Conservation (phyloP, 805 yeast species). For the Barnettozyma populi region DNA sequence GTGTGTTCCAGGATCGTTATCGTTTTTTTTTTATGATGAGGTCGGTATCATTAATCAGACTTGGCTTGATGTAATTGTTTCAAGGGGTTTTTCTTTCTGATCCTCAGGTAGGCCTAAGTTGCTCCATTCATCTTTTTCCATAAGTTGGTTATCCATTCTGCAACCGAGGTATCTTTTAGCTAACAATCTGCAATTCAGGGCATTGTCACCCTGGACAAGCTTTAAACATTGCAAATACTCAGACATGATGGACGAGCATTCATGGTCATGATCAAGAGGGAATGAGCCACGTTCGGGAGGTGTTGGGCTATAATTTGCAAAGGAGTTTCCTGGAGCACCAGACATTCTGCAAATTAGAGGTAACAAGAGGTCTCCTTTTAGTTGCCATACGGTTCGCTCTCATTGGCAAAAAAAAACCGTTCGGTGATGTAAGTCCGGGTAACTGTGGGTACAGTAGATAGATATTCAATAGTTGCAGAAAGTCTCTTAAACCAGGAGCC, state of each 20-base stretch:
- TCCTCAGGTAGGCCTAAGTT: conserved; percentile 59
- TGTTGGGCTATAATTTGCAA: conserved; percentile 60
- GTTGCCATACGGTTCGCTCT: too few relatives aligned
- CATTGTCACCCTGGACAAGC: conserved; percentile 72
- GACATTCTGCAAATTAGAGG: conserved; percentile 4
- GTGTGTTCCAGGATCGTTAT: neutral
- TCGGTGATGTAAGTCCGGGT: too few relatives aligned
- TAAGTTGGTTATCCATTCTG: conserved; percentile 75
- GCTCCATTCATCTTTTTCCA: conserved; percentile 55
- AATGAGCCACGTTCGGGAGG: conserved; percentile 97
- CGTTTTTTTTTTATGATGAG: neutral
- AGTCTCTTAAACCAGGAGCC: too few relatives aligned
- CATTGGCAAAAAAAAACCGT: too few relatives aligned
- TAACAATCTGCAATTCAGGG: conserved; percentile 81
- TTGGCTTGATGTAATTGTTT: neutral
- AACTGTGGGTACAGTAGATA: too few relatives aligned
- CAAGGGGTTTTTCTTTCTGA: conserved; percentile 21
- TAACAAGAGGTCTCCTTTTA: neutral
- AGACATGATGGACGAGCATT: conserved; percentile 72
- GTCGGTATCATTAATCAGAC: neutral
- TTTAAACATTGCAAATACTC: conserved; percentile 75
- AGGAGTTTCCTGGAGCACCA: conserved; percentile 33
- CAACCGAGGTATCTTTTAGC: conserved; percentile 82
- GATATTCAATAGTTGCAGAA: too few relatives aligned
- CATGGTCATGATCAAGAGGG: conserved; percentile 86